Evolutionary conservation across 2,329 filamentous ascomycete genomes (phyloP).

Genomic region (Exophiala sp.): DNA sequence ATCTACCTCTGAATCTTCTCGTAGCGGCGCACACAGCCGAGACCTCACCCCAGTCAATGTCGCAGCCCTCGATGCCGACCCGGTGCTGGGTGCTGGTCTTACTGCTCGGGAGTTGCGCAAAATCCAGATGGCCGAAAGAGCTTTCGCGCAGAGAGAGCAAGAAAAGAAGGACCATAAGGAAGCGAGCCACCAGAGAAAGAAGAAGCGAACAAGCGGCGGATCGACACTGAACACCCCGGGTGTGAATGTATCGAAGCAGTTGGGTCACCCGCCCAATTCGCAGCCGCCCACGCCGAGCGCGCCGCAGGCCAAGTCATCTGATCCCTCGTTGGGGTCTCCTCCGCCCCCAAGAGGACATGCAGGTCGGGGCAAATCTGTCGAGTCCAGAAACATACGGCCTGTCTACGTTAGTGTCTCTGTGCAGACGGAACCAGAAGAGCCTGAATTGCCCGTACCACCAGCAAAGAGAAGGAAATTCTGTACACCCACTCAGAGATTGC

Average conservation of each 20-base stretch:
- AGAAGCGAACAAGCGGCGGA: conserved; percentile 52
- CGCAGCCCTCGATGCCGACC: conserved; percentile 38
- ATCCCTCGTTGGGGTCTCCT: conserved; percentile 34
- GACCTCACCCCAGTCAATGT: conserved; percentile 56
- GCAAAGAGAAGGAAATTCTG: conserved; percentile 33
- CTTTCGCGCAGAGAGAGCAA: conserved; percentile 56
- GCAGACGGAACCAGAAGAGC: conserved; percentile 42
- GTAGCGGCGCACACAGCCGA: conserved; percentile 52
- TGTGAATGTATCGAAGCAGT: conserved; percentile 31
- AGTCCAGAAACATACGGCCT: conserved; percentile 31
- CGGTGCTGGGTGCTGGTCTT: conserved; percentile 44
- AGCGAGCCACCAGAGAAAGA: conserved; percentile 47
- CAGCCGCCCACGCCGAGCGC: conserved; percentile 18
- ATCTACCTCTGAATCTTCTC: conserved; percentile 53
- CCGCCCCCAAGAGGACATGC: conserved; percentile 29
- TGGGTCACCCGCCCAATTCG: conserved; percentile 12
- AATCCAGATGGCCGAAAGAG: conserved; percentile 56
- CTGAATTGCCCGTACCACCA: conserved; percentile 30
- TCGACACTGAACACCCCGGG: conserved; percentile 49
- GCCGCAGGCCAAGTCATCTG: conserved; percentile 6
- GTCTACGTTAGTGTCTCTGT: conserved; percentile 39
- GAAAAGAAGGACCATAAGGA: conserved; percentile 44
- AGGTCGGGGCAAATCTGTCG: conserved; percentile 28
- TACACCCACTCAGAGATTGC: conserved; percentile 39
- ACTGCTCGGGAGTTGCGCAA: conserved; percentile 59